These are phyloP conservation scores for Fallopia convolvulus DNA, from an alignment of 148 eudicot species.

Conservation along the genomic window DNA sequence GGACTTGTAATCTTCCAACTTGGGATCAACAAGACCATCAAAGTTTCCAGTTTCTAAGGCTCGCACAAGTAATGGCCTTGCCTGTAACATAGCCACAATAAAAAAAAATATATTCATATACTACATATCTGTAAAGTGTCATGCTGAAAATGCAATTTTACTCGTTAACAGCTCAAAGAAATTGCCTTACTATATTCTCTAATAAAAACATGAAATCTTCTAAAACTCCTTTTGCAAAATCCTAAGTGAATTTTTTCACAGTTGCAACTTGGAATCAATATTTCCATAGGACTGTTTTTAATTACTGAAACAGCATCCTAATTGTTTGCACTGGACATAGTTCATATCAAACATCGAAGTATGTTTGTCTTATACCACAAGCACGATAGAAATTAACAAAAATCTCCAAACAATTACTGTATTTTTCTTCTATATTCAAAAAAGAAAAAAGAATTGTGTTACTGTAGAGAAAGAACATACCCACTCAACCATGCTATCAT, in stretches of 20 bases:
- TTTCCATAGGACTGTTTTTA: background rate
- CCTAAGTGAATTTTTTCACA: background rate
- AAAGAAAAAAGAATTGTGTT: background rate
- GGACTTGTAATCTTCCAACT: slow-evolving; percentile 45
- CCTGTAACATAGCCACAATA: slow-evolving; percentile 21
- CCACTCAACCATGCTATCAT: slow-evolving; percentile 13
- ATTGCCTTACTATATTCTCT: background rate
- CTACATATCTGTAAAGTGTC: background rate
- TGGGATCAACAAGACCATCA: slow-evolving; percentile 49
- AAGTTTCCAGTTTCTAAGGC: slow-evolving; percentile 52
- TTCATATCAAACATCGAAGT: background rate
- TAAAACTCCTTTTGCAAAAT: background rate
- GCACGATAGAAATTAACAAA: background rate
- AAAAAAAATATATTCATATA: background rate
- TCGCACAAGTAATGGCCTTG: slow-evolving; percentile 62
- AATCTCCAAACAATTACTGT: background rate
- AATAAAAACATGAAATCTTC: background rate
- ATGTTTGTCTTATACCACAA: background rate
- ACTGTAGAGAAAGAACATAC: background rate
- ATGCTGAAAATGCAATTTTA: background rate
- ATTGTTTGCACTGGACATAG: background rate
- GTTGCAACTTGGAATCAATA: background rate
- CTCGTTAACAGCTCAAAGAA: background rate
- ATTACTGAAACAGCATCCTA: background rate
- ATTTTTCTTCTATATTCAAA: background rate